These are phyloP conservation scores for Actinomortierella ambigua DNA, from an alignment of 371 early-diverging fungal species.

Conservation along the genomic window DNA sequence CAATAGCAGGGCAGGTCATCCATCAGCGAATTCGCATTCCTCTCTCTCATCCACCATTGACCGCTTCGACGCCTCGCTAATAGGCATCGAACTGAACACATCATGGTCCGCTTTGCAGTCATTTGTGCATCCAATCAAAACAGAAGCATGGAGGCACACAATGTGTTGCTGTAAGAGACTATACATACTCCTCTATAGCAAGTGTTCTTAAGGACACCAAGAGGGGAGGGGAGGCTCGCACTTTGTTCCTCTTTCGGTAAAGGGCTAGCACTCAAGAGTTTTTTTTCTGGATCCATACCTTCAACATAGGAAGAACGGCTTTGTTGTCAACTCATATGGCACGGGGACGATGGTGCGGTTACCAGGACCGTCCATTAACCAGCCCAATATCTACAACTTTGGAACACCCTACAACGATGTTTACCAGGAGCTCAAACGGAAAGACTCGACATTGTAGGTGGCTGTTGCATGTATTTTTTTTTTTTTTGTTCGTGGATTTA, in stretches of 20 bases:
- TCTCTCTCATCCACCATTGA: too few species aligned
- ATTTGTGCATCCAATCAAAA: conserved; percentile 98
- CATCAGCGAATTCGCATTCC: too few species aligned
- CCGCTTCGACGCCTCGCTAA: too few species aligned
- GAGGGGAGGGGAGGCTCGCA: neutral
- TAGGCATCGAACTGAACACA: too few species aligned
- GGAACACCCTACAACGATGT: conserved; percentile 93
- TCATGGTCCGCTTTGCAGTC: conserved; percentile 86
- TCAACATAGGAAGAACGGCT: conserved; percentile 67
- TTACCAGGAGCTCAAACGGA: conserved; percentile 78
- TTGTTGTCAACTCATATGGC: conserved; percentile 85
- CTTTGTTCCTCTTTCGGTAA: neutral
- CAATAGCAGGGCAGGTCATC: too few species aligned
- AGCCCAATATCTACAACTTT: conserved; percentile 92
- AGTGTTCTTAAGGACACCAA: neutral
- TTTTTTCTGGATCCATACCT: conserved; percentile 19
- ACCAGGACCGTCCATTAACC: conserved; percentile 87
- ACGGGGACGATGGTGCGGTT: conserved; percentile 92
- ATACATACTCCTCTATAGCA: neutral
- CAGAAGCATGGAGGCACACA: conserved; percentile 96
- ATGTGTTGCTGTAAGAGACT: conserved; percentile 72
- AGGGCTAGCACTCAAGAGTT: neutral
- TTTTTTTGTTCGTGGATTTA: neutral
- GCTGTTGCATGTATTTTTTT: neutral
- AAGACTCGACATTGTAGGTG: conserved; percentile 75